These are phyloP conservation scores for Aspergillus campestris DNA, from an alignment of 495 filamentous ascomycete genomes.

Conservation along the genomic window DNA sequence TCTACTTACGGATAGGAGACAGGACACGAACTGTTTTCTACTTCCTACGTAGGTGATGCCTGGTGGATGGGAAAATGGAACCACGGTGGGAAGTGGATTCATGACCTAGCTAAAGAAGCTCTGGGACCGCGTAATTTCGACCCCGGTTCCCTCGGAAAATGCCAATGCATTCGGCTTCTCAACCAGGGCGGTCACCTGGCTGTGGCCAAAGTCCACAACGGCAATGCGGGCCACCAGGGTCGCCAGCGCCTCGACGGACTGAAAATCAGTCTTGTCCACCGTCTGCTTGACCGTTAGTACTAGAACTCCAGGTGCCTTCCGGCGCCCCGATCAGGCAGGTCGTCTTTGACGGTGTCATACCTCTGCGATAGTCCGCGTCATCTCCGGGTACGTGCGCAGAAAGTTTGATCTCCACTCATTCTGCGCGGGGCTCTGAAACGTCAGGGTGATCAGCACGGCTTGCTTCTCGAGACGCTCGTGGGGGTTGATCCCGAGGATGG, in stretches of 20 bases:
- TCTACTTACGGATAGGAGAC: too few relatives aligned
- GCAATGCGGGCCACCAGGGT: conserved; percentile 44
- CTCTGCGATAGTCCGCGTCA: conserved; percentile 38
- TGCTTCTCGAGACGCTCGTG: conserved; percentile 53
- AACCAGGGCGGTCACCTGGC: conserved; percentile 43
- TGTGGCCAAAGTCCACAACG: conserved; percentile 43
- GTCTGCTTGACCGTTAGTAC: too few relatives aligned
- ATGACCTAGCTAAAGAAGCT: too few relatives aligned
- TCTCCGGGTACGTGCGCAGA: conserved; percentile 35
- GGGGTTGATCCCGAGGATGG: conserved; percentile 49
- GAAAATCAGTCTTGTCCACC: conserved; percentile 46
- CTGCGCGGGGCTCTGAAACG: conserved; percentile 36
- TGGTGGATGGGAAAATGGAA: too few relatives aligned
- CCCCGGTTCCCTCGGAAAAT: conserved; percentile 46
- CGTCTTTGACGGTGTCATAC: too few relatives aligned
- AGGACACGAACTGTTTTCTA: too few relatives aligned
- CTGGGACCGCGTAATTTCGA: conserved; percentile 46
- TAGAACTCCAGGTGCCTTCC: too few relatives aligned
- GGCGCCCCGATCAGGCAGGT: too few relatives aligned
- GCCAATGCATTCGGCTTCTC: conserved; percentile 51
- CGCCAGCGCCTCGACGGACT: conserved; percentile 49
- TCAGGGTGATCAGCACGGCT: conserved; percentile 42
- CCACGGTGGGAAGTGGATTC: too few relatives aligned
- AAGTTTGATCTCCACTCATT: conserved; percentile 33
- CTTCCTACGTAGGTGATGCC: too few relatives aligned